phyloP scores from a whole-genome alignment of 306 rosid species.

The Purshia tridentata region DNA sequence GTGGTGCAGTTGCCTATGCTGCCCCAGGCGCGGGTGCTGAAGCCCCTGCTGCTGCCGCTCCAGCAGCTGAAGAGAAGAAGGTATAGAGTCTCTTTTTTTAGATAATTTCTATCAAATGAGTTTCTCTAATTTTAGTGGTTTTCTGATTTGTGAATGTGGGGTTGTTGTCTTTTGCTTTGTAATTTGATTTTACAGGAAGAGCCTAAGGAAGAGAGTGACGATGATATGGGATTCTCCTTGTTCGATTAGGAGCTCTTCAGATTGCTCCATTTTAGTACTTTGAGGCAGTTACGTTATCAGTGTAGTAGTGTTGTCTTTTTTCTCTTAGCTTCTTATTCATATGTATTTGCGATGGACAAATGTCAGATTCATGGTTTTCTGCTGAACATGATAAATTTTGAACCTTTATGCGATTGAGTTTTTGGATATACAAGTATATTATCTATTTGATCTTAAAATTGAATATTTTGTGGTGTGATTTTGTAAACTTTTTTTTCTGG shows the following conservation, averaged over 20 bases:
- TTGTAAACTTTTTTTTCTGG: not conserved
- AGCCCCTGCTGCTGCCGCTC: constrained; percentile 51
- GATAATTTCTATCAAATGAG: too few species aligned
- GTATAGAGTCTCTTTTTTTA: constrained; percentile 18
- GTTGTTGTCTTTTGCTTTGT: not conserved
- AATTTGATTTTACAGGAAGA: constrained; percentile 50
- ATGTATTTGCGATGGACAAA: constrained; percentile 1
- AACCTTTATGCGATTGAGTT: not conserved
- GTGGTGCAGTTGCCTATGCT: constrained; percentile 54
- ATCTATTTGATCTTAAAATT: not conserved
- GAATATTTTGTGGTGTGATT: not conserved
- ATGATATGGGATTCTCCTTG: constrained; percentile 70
- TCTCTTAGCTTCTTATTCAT: not conserved
- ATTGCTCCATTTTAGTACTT: not conserved
- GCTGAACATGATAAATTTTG: constrained; percentile 17
- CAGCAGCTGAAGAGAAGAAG: constrained; percentile 74
- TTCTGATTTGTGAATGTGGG: constrained; percentile 12
- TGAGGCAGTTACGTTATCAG: not conserved
- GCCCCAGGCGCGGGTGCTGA: constrained; percentile 42
- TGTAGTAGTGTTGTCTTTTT: not conserved
- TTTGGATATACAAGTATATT: constrained; percentile 4
- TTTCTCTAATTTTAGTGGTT: not conserved
- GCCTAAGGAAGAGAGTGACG: constrained; percentile 71
- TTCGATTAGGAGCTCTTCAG: constrained; percentile 47
- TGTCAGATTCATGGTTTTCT: not conserved